Base-by-base conservation (phyloP, 305 asterid genomes). In the Ajuga reptans region DNA sequence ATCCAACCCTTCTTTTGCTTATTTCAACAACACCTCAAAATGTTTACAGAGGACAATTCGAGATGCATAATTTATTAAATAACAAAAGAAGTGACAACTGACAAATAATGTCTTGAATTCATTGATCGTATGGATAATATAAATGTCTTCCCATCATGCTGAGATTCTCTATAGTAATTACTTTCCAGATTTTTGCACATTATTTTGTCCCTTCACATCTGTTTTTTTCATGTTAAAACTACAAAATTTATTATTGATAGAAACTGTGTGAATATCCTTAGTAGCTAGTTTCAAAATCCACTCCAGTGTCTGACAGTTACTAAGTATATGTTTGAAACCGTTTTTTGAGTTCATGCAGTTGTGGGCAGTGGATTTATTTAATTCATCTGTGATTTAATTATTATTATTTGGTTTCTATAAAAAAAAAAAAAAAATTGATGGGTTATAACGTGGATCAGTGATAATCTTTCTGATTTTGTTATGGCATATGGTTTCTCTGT, bases 1-100 rank as follows among this genome's bases (percentile, higher is more conserved):
- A 66, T 36, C 56, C 50, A 14, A 75, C 4, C 50, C 27, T 56
- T 51, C 33, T 27, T 2, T 60, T 71, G 59, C 76, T 50, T 29
- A 12, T 21, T 53, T 47, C 17, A 14, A 49, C 24, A 8, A 18
- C 58, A 33, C 36, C 18, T 57, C 11, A 31, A 29, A 15, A 41
- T 62, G 66, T 17, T 65, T 46, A 24, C 24, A 57, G 58, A 7
- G 60, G 67, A 43, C 58, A 39, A 21, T 21, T 37, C 14, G 33
- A 37, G 64, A 15, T 46, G 62, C 63, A 42, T 36, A 14, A 10
- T 52, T 9, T 54, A 52, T 34, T 45, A 9, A 60, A 45, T 36
- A 33, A 45, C 34, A 39, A 51, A 57, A 17, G 43, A 66, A 45
- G 8, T 11, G 9, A 39, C 49, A 33, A 10, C 47, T 42, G 4